Evolutionary conservation across 2,329 filamentous ascomycete species (phyloP), one percentile per base, ranked within the genome.

Genomic region (Fusarium udum): DNA sequence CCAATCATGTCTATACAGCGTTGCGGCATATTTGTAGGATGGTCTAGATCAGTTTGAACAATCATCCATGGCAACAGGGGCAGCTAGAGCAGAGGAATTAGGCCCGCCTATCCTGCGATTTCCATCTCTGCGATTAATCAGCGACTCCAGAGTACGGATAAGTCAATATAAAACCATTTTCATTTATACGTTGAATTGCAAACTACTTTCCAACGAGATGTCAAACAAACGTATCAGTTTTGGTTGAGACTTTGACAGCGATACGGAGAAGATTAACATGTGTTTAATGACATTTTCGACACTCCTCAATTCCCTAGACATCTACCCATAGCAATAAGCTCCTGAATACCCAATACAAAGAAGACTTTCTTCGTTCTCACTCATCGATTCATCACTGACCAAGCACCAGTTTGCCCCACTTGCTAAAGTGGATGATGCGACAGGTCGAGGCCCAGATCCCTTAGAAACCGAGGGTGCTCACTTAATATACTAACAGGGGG

Each of bases 361-460:
- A 58, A 58, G 64, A 51, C 61, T 59, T 69, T 57, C 53, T 67
- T 58, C 28, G 43, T 71, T 61, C 60, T 73, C 71, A 69, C 61
- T 67, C 58, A 65, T 65, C 49, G 61, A 71, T 63, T 61, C 42
- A 24, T 34, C 31, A 51, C 31, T 34, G 48, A 24, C 31, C 48
- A 55, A 58, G 61, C 26, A 60, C 52, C 56, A 37, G 69, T 56
- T 65, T 26, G 55, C 64, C 65, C 75, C 75, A 67, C 75, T 64
- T 69, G 62, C 45, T 64, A 59, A 66, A 72, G 64, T 56, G 77
- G 67, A 77, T 77, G 75, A 78, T 75, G 72, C 74, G 72, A 78
- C 74, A 68, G 72, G 75, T 77, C 74, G 67, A 77, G 76, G 67
- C 71, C 75, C 52, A 73, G 74, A 63, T 62, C n/a, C n/a, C n/a